These are phyloP conservation scores for Aspergillus phoenicis DNA, from an alignment of 2,329 filamentous ascomycete genomes.

Conservation along the genomic window DNA sequence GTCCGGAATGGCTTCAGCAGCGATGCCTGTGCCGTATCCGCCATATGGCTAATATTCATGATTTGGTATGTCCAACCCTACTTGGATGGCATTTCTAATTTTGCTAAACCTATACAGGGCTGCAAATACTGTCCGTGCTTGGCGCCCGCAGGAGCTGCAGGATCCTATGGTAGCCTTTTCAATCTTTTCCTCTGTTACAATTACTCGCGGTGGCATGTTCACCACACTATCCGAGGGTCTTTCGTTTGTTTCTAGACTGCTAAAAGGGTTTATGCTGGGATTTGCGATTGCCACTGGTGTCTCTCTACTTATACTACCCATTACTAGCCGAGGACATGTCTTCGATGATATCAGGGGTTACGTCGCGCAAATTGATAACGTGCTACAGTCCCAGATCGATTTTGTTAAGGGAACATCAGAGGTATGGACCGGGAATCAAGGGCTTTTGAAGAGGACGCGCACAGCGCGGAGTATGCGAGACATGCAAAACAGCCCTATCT, in stretches of 20 bases:
- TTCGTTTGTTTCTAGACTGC: conserved; percentile 50
- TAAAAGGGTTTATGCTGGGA: conserved; percentile 66
- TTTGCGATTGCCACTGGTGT: conserved; percentile 65
- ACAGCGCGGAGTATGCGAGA: conserved; percentile 21
- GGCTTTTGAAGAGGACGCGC: conserved; percentile 23
- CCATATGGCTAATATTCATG: conserved; percentile 68
- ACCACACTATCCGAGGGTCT: conserved; percentile 31
- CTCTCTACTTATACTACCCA: conserved; percentile 66
- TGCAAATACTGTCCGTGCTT: conserved; percentile 65
- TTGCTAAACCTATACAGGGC: conserved; percentile 34
- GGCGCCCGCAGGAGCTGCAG: conserved; percentile 62
- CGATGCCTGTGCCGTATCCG: conserved; percentile 68
- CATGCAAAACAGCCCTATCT: conserved; percentile 10
- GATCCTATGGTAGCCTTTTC: conserved; percentile 69
- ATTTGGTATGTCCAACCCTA: conserved; percentile 54
- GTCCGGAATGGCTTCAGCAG: conserved; percentile 60
- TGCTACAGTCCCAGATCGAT: conserved; percentile 61
- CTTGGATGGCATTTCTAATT: not conserved
- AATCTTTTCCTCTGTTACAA: conserved; percentile 67
- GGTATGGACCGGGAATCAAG: conserved; percentile 12
- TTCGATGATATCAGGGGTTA: conserved; percentile 58
- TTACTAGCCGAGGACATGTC: conserved; percentile 65
- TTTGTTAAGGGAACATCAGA: conserved; percentile 54
- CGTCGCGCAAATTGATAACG: conserved; percentile 57
- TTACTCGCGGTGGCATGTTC: conserved; percentile 57